Conservation (phyloP, 805 yeast species). For the Zygosaccharomyces pseudorouxii region DNA sequence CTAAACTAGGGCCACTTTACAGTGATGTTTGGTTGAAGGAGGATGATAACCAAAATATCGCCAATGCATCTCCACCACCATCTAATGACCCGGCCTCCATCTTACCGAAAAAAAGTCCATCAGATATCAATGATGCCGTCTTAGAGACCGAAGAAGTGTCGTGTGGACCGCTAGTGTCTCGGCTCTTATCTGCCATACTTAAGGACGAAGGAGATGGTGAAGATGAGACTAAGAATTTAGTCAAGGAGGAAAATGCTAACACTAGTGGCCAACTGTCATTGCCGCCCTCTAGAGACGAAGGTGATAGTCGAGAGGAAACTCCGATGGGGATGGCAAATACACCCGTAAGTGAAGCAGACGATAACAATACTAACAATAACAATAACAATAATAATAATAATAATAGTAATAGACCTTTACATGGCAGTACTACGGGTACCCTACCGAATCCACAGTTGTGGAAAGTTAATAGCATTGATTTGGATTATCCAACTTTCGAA, state of each 20-base stretch:
- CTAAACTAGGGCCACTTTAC: slow-evolving; percentile 79
- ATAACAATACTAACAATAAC: neutral
- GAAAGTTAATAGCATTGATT: slow-evolving; percentile 42
- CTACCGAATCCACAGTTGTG: slow-evolving; percentile 44
- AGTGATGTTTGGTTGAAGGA: slow-evolving; percentile 84
- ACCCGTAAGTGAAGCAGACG: slow-evolving; percentile 21
- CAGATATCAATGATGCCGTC: slow-evolving; percentile 47
- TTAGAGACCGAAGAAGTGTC: slow-evolving; percentile 72
- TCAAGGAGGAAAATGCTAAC: slow-evolving; percentile 10
- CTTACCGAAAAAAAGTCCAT: slow-evolving; percentile 57
- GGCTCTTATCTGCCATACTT: slow-evolving; percentile 76
- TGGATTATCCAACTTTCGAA: slow-evolving; percentile 77
- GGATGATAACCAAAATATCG: slow-evolving; percentile 49
- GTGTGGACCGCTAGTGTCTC: slow-evolving; percentile 85
- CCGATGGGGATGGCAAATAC: slow-evolving; percentile 21
- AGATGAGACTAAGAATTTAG: slow-evolving; percentile 4
- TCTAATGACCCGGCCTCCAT: slow-evolving; percentile 40
- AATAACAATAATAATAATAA: neutral
- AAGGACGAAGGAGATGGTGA: slow-evolving; percentile 22
- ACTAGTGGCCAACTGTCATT: slow-evolving; percentile 1
- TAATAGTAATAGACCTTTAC: slow-evolving; percentile 1
- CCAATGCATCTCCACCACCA: slow-evolving; percentile 42
- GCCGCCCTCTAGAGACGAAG: slow-evolving; percentile 4
- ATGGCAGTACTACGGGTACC: slow-evolving; percentile 29
- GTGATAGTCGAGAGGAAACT: slow-evolving; percentile 18